phyloP scores from a whole-genome alignment of 805 yeast species.

The Lachancea quebecensis region DNA sequence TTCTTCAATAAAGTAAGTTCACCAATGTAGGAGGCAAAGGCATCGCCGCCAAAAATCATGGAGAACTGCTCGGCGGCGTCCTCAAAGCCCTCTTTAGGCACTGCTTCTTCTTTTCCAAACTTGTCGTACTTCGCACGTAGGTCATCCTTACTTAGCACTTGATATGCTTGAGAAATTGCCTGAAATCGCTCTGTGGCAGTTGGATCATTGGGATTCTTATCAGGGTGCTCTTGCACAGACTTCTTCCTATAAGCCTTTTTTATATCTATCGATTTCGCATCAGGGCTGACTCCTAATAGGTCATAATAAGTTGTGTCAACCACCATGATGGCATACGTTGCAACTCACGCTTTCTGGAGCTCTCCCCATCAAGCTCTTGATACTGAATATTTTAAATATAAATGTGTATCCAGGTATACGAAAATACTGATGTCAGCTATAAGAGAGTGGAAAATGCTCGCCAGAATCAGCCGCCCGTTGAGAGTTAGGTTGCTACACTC shows the following conservation, averaged over 20 bases:
- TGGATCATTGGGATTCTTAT: constrained; percentile 72
- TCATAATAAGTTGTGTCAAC: constrained; percentile 72
- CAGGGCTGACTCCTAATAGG: constrained; percentile 46
- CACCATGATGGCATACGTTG: constrained; percentile 41
- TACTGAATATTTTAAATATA: neutral
- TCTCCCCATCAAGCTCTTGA: neutral
- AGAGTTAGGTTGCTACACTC: too few species aligned
- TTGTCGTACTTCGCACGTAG: constrained; percentile 65
- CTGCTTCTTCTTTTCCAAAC: constrained; percentile 66
- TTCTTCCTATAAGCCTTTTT: constrained; percentile 75
- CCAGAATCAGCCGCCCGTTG: too few species aligned
- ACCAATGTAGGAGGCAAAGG: constrained; percentile 81
- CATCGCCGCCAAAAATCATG: constrained; percentile 82
- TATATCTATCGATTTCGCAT: constrained; percentile 59
- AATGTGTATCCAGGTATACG: neutral
- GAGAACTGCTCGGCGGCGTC: constrained; percentile 69
- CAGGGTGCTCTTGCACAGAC: constrained; percentile 74
- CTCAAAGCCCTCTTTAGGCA: constrained; percentile 65
- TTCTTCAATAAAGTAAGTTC: constrained; percentile 76
- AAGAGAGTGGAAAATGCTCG: too few species aligned
- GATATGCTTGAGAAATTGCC: constrained; percentile 63
- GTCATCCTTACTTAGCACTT: constrained; percentile 60
- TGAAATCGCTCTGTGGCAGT: constrained; percentile 65
- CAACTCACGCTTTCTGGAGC: neutral
- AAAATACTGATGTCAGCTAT: neutral